A percentile compares a stretch with the other conserved stretches of the same genome.
Evolutionary conservation across 2,329 filamentous ascomycete genomes (phyloP).

Genomic region (Salinomyces thailandicus): DNA sequence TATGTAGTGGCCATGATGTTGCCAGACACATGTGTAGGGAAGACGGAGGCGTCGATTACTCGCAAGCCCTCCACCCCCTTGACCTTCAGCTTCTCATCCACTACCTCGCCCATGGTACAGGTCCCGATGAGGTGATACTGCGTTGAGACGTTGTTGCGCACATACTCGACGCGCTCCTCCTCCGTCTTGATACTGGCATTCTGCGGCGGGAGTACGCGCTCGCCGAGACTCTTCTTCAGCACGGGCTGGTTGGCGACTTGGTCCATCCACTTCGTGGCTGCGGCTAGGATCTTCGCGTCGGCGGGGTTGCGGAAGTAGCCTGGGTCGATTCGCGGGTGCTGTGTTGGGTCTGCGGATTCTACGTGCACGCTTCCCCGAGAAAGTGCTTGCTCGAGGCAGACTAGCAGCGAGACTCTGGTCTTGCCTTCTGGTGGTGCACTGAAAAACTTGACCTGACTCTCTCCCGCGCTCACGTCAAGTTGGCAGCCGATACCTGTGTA

Average conservation of each 20-base stretch:
- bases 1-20: constrained; percentile 18
- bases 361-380: constrained; percentile 21
- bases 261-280: constrained; percentile 25
- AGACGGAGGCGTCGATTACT: constrained; percentile 28
- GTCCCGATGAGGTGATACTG: constrained; percentile 34
- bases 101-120: constrained; percentile 21
- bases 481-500: constrained; percentile 20
- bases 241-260: constrained; percentile 34
- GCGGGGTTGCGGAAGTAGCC: constrained; percentile 33
- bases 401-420: constrained; percentile 20
- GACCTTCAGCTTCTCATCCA: constrained; percentile 22
- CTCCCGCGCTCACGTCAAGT: constrained; percentile 18
- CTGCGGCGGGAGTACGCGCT: constrained; percentile 26
- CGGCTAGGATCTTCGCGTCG: constrained; percentile 27
- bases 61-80: constrained; percentile 22
- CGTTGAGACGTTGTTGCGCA: constrained; percentile 23
- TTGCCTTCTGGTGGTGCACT: constrained; percentile 23
- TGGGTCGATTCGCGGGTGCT: constrained; percentile 27
- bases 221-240: constrained; percentile 33
- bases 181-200: constrained; percentile 12
- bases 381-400: constrained; percentile 24
- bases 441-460: constrained; percentile 24
- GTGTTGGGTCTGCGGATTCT: constrained; percentile 14
- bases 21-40: constrained; percentile 25
- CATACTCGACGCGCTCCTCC: constrained; percentile 20